Base-by-base conservation (phyloP, 2,329 filamentous ascomycete genomes). In the Remersonia thermophila region DNA sequence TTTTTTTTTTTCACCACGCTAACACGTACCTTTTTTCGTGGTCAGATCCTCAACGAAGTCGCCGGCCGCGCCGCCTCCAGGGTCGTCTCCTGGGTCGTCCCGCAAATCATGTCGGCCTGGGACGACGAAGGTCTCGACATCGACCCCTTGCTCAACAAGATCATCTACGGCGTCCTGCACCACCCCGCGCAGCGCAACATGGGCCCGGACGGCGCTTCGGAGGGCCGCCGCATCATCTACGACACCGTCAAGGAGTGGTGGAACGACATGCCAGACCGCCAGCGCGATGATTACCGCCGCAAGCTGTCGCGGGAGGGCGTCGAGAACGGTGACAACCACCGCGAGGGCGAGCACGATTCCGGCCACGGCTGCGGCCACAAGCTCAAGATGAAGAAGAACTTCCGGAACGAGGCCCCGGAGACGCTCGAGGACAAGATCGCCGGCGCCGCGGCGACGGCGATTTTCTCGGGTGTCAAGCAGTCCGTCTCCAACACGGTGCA, bases 21-120 rank as follows among this genome's bases (percentile, higher is more conserved):
- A 27, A 47, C 30, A 27, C 2, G 4, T 31, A n/a, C 9, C 20
- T 23, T 23, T 23, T 23, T 23, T 23, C 20, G 5, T 9, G 9
- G 9, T 23, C 34, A 51, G 37, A 47, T 87, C 23, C 70, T 95
- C 41, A 95, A 95, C 55, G 86, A 94, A 55, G 73, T 86, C 30
- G 87, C 85, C 31, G 87, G 87, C 38, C 80, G 80, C 51, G 74
- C 86, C 41, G 85, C 87, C 17, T 82, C 80, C 44, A 73, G 78
- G 50, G 76, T 87, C 32, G 65, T 95, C 30, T 73, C 72, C 39
- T 95, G 86, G 84, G 80, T 80, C 15, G 84, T 94, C 11, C 89
- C 89, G 7, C 85, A 93, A 56, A 63, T 95, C 42, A 91, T 95
- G 63, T 65, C 82, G 26, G 83, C 80, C 50, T 93, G 87, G 76